Evolutionary conservation across 2,329 filamentous ascomycete genomes (phyloP).

Genomic region (Fonsecaea multimorphosa): DNA sequence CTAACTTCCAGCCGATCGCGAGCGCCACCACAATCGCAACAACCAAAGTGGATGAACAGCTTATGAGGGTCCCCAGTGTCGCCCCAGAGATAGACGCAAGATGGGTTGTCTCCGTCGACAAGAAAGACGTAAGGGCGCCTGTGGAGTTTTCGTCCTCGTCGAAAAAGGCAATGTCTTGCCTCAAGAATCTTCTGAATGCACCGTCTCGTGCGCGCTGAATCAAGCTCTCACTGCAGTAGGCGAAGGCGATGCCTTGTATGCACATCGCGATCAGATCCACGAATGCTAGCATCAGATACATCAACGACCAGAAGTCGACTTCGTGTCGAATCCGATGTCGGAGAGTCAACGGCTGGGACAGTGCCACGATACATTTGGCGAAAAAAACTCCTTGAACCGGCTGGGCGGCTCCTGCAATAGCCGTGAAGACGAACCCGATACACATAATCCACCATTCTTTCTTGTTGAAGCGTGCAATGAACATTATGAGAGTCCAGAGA

Average conservation of each 20-base stretch:
- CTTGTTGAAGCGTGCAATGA: constrained; percentile 80
- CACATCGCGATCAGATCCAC: constrained; percentile 73
- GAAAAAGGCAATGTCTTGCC: constrained; percentile 92
- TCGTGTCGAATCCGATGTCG: constrained; percentile 66
- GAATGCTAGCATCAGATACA: constrained; percentile 85
- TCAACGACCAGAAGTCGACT: constrained; percentile 83
- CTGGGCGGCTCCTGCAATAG: constrained; percentile 81
- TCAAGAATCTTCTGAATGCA: constrained; percentile 85
- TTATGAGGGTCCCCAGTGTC: constrained; percentile 84
- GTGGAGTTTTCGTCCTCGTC: constrained; percentile 87
- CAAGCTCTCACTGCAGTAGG: constrained; percentile 83
- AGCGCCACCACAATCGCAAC: constrained; percentile 73
- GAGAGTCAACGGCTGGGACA: constrained; percentile 63
- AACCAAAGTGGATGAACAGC: constrained; percentile 79
- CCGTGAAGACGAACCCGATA: constrained; percentile 72
- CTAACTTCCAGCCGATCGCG: constrained; percentile 86
- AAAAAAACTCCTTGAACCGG: constrained; percentile 81
- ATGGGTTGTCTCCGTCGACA: constrained; percentile 88
- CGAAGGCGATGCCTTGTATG: constrained; percentile 75
- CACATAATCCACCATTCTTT: constrained; percentile 74
- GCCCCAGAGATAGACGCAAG: constrained; percentile 85
- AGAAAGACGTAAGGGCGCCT: constrained; percentile 84
- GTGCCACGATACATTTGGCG: constrained; percentile 79
- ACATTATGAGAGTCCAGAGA: constrained; percentile 75
- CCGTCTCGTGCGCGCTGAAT: constrained; percentile 81